Evolutionary conservation across 441 rosid species (phyloP).

Genomic region (Biscutella laevigata): DNA sequence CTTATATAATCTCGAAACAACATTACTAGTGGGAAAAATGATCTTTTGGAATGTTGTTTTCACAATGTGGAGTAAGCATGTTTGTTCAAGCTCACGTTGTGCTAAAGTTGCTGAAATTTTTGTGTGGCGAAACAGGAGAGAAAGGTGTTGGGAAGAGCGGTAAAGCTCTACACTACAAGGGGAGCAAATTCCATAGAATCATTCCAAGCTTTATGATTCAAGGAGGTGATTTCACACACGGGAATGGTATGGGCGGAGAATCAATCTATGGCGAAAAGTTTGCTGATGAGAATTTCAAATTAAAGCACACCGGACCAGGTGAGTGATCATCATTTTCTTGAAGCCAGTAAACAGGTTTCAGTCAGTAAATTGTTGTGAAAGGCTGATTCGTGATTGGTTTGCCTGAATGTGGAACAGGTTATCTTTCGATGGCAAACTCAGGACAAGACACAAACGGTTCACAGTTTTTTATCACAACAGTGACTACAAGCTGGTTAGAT

Average conservation of each 20-base stretch:
- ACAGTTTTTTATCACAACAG: slow-evolving; percentile 80
- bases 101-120: neutral
- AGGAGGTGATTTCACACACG: slow-evolving; percentile 84
- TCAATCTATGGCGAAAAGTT: slow-evolving; percentile 88
- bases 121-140: slow-evolving; percentile 76
- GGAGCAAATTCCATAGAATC: slow-evolving; percentile 75
- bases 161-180: slow-evolving; percentile 76
- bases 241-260: slow-evolving; percentile 90
- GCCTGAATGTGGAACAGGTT: slow-evolving; percentile 34
- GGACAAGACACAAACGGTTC: slow-evolving; percentile 87
- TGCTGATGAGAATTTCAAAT: slow-evolving; percentile 73
- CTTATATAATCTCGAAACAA: neutral
- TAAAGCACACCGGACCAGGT: slow-evolving; percentile 89
- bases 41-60: neutral
- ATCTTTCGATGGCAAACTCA: slow-evolving; percentile 87
- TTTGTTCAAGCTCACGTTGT: neutral
- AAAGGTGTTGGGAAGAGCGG: slow-evolving; percentile 79
- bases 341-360: neutral
- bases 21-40: neutral
- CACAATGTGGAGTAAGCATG: neutral
- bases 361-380: neutral
- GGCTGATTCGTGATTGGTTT: neutral
- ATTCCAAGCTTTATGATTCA: slow-evolving; percentile 91
- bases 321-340: neutral
- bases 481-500: slow-evolving; percentile 80